These are phyloP conservation scores for Cytospora piceicola DNA, from an alignment of 2,329 filamentous ascomycete genomes.

Conservation along the genomic window DNA sequence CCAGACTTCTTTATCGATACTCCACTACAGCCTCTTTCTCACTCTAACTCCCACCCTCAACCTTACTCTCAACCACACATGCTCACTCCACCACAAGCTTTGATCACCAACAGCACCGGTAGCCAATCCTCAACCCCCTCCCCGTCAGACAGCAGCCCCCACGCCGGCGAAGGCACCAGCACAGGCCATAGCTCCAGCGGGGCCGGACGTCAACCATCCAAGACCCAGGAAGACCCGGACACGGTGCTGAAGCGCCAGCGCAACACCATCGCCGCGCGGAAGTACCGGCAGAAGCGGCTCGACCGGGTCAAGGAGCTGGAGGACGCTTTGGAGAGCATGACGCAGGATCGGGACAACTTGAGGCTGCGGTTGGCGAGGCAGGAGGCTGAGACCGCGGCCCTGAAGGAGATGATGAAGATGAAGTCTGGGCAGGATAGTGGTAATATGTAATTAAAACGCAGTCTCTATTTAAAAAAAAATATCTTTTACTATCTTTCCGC, in stretches of 20 bases:
- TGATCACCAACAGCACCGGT: slow-evolving; percentile 5
- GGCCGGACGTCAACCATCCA: slow-evolving; percentile 18
- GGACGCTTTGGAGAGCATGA: slow-evolving; percentile 54
- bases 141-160: slow-evolving; percentile 21
- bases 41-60: background rate
- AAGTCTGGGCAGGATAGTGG: slow-evolving; percentile 21
- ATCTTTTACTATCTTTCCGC: background rate
- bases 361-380: slow-evolving; percentile 58
- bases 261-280: slow-evolving; percentile 65
- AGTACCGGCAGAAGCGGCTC: slow-evolving; percentile 66
- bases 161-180: background rate
- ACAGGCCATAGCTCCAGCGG: slow-evolving; percentile 14
- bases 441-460: slow-evolving; percentile 17
- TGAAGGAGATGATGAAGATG: slow-evolving; percentile 49
- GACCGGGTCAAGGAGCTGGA: slow-evolving; percentile 63
- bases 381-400: slow-evolving; percentile 61
- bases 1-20: slow-evolving; percentile 29
- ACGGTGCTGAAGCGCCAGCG: slow-evolving; percentile 55
- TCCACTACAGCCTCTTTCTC: slow-evolving; percentile 2
- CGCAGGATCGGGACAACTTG: slow-evolving; percentile 60
- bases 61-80: slow-evolving; percentile 14
- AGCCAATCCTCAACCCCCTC: slow-evolving; percentile 24
- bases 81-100: slow-evolving; percentile 8
- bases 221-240: slow-evolving; percentile 34
- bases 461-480: background rate